Conservation (phyloP, 345 rosid genomes). For the Eucalyptus caleyi region DNA sequence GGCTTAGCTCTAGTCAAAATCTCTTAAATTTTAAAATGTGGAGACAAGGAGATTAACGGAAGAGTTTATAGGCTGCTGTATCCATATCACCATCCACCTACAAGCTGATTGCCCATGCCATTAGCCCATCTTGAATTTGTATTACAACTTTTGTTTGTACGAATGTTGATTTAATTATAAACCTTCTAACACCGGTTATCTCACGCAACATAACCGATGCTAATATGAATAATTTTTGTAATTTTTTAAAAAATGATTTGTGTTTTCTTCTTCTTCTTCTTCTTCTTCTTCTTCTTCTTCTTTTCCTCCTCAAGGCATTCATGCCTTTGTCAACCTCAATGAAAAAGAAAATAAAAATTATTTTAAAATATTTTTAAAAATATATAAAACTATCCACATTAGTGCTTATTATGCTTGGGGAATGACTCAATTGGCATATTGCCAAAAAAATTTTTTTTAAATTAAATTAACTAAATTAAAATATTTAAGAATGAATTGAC, state of each 20-base stretch:
- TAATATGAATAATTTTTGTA: neutral
- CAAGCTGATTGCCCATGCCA: neutral
- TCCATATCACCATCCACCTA: neutral
- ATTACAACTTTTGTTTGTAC: neutral
- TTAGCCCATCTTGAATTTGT: neutral
- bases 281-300: too few species aligned
- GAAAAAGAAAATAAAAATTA: neutral
- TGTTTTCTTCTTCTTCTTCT: too few species aligned
- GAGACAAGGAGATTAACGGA: neutral
- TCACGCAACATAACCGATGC: fast-evolving
- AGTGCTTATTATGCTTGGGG: fast-evolving
- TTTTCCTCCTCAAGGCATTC: neutral
- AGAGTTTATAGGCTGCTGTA: neutral
- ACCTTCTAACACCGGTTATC: neutral
- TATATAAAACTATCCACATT: fast-evolving
- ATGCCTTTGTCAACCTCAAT: neutral
- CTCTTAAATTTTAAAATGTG: neutral
- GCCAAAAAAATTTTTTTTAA: neutral
- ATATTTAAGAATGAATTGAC: neutral
- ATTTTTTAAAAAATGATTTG: neutral
- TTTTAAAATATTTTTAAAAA: too few species aligned
- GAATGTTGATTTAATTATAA: fast-evolving
- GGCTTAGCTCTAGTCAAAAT: neutral
- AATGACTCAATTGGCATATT: neutral
- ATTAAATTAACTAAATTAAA: neutral